Conservation (phyloP, 495 filamentous ascomycete genomes). For the Penicillium salamii region DNA sequence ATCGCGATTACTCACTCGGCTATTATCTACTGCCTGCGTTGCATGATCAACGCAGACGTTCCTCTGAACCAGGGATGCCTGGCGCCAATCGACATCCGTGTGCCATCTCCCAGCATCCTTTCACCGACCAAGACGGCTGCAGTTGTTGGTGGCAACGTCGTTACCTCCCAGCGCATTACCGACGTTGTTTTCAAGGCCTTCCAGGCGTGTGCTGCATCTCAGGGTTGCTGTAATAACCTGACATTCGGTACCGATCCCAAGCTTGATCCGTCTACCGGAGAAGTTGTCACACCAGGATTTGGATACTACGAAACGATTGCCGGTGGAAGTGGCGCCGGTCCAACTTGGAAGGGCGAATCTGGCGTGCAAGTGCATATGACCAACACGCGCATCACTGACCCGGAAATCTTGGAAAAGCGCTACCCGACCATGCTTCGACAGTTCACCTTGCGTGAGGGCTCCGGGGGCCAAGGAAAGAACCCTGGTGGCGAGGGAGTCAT, state of each 20-base stretch:
- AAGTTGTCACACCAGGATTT: constrained; percentile 73
- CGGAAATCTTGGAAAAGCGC: constrained; percentile 90
- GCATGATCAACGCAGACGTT: constrained; percentile 89
- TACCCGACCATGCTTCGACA: constrained; percentile 86
- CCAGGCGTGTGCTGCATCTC: constrained; percentile 82
- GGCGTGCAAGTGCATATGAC: constrained; percentile 98
- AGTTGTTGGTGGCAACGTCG: constrained; percentile 93
- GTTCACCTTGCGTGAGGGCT: constrained; percentile 70
- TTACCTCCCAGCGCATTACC: constrained; percentile 87
- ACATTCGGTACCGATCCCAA: constrained; percentile 46
- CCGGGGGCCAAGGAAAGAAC: constrained; percentile 71
- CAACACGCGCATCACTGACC: constrained; percentile 97
- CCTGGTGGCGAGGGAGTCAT: constrained; percentile 87
- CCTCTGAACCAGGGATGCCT: constrained; percentile 97
- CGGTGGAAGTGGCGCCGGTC: constrained; percentile 84
- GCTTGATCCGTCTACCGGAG: constrained; percentile 69
- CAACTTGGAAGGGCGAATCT: constrained; percentile 81
- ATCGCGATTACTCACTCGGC: constrained; percentile 91
- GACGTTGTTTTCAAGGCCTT: constrained; percentile 94
- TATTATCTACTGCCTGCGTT: constrained; percentile 94
- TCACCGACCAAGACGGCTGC: constrained; percentile 85
- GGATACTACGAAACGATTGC: constrained; percentile 99
- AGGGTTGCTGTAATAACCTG: constrained; percentile 89
- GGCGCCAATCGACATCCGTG: constrained; percentile 79
- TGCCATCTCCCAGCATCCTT: constrained; percentile 79